These are phyloP conservation scores for Ustilago xerochloae DNA, from an alignment of 1,284 basidiomycete species.

Conservation along the genomic window DNA sequence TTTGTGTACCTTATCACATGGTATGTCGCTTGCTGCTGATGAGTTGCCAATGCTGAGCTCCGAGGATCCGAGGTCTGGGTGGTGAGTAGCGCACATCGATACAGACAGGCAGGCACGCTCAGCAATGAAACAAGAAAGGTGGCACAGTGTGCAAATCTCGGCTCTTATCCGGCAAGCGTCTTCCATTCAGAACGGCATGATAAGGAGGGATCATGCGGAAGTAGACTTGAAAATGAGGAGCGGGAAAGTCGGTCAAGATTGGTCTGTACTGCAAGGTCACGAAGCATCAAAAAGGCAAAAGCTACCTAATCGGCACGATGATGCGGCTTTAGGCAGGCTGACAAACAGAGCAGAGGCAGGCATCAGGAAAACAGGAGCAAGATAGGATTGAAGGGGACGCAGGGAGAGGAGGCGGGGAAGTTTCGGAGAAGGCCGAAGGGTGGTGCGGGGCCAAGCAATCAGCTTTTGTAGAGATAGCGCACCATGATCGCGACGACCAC, in stretches of 20 bases:
- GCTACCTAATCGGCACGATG: not conserved
- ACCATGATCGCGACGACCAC: slow-evolving; percentile 3
- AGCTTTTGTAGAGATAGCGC: slow-evolving; percentile 23
- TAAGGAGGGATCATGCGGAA: not conserved
- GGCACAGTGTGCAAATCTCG: not conserved
- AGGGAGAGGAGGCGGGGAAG: slow-evolving; percentile 6
- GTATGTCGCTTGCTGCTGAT: not conserved
- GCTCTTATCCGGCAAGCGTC: not conserved
- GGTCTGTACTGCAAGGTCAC: slow-evolving; percentile 26
- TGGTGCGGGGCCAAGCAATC: slow-evolving; percentile 42
- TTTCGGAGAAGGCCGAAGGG: slow-evolving; percentile 42
- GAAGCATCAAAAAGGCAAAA: not conserved
- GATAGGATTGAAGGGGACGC: not conserved
- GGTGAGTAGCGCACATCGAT: not conserved
- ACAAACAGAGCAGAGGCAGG: not conserved
- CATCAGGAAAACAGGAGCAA: not conserved
- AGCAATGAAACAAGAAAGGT: not conserved
- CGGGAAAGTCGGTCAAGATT: not conserved
- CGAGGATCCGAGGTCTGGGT: slow-evolving; percentile 18
- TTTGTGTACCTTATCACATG: slow-evolving; percentile 8
- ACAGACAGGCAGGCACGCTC: not conserved
- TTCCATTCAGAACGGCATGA: not conserved
- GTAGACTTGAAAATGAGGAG: no score
- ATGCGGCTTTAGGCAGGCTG: not conserved
- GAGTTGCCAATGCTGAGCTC: not conserved